phyloP scores from a whole-genome alignment of 768 basidiomycete species.

The Mycena rebaudengoi region DNA sequence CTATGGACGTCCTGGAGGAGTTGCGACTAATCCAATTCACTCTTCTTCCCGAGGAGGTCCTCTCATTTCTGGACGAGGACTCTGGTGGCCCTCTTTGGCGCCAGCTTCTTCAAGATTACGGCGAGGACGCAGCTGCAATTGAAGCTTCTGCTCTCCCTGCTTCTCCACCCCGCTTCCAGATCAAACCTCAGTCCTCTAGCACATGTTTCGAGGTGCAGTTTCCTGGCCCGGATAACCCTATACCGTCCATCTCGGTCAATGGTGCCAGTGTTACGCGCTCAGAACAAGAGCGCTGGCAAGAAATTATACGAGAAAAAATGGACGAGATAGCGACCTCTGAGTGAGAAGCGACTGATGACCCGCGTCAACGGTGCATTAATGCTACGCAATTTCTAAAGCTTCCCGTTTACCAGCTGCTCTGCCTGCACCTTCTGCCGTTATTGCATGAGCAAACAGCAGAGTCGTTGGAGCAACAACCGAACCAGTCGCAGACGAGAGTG shows the following conservation, averaged over 20 bases:
- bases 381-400: constrained; percentile 50
- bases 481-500: constrained; percentile 2
- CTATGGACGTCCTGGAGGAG: too few species aligned
- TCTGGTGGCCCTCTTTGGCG: constrained; percentile 33
- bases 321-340: constrained; percentile 46
- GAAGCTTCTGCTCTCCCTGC: constrained; percentile 10
- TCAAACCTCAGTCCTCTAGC: constrained; percentile 38
- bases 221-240: constrained; percentile 10
- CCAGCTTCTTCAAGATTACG: constrained; percentile 27
- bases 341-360: constrained; percentile 20
- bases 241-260: constrained; percentile 48
- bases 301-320: constrained; percentile 46
- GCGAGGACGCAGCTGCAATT: not conserved
- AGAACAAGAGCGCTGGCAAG: constrained; percentile 61
- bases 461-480: not conserved
- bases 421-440: constrained; percentile 63
- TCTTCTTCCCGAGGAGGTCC: constrained; percentile 66
- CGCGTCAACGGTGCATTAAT: not conserved
- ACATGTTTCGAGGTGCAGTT: constrained; percentile 48
- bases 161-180: constrained; percentile 43
- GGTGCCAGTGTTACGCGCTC: constrained; percentile 55
- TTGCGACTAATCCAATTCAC: constrained; percentile 68
- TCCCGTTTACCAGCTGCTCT: constrained; percentile 67
- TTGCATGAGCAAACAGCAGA: constrained; percentile 50
- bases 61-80: constrained; percentile 55